Base-by-base conservation (phyloP, 2,329 filamentous ascomycete genomes). In the Penicillium sp. region DNA sequence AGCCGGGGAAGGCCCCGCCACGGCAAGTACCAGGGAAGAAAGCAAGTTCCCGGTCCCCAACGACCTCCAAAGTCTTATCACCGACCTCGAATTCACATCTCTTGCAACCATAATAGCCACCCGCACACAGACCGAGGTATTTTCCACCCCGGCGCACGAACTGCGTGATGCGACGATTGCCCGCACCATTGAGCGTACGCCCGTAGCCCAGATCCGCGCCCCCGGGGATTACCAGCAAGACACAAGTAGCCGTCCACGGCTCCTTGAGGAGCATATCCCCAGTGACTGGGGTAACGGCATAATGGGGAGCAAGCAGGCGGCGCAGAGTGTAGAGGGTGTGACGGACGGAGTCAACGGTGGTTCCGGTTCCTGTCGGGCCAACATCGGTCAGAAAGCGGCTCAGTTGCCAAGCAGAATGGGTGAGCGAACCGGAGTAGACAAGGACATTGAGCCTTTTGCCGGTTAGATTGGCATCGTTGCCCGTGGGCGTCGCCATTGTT, bases 151-250 rank as follows among this genome's bases (percentile, higher is more conserved):
- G 79, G 51, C 89, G 87, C 43, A 98, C 89, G 64, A 87, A 98
- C 58, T 92, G 86, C 47, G 79, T 76, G 68, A 98, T 96, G 57
- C 82, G 81, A 31, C 86, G 80, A 69, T 97, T 98, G 1, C 92
- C 93, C 45, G 83, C 78, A 31, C 93, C 93, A 67, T 97, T 93
- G 55, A 98, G 79, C 2, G 83, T 84, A 25, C 87, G 84, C 69
- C 91, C 95, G 70, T 96, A 98, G 43, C 87, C 89, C 44, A 95
- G 78, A 66, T 98, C 93, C n/a, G 89, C 92, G 28, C 93, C 93
- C 20, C 93, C 93, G 1, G 93, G 93, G 45, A 98, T 83, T 2
- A 97, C 91, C 6, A 98, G 80, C 8, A 97, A 79, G 0, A 90
- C 89, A 67, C 92, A 97, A 2, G 89, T 87, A 3, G 86, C 75